Base-by-base conservation (phyloP, 495 filamentous ascomycete genomes). In the Mycothermus thermophilus region DNA sequence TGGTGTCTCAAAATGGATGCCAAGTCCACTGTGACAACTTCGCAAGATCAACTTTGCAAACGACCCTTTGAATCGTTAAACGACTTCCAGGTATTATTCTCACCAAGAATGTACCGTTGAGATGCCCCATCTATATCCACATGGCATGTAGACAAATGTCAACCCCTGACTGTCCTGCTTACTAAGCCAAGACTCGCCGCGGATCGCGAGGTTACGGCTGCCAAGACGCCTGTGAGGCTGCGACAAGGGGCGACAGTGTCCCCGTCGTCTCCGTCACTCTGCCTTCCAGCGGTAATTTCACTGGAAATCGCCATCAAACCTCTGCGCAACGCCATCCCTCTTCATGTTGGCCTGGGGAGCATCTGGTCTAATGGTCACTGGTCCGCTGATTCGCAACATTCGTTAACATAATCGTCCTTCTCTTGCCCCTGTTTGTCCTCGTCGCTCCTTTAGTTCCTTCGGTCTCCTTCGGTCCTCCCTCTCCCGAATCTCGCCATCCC, bases 211-310 rank as follows among this genome's bases (percentile, higher is more conserved):
- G n/a, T n/a, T n/a, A n/a, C n/a, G n/a, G n/a, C n/a, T n/a, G 57
- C 66, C 44, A 72, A 72, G 33, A 72, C n/a, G n/a, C n/a, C n/a
- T n/a, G n/a, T n/a, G 43, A 4, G 4, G 25, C 25, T 29, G 34
- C 25, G 14, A 28, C 34, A 35, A 23, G 34, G 34, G 34, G 34
- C 26, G 19, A 22, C 21, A 11, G 14, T 27, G 1, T 8, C 33
- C 3, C 4, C n/a, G 23, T 26, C 21, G 32, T 34, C 16, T 29
- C 25, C 19, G 28, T 29, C n/a, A n/a, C n/a, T n/a, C n/a, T n/a
- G n/a, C n/a, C n/a, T n/a, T n/a, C n/a, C n/a, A n/a, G n/a, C n/a
- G n/a, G n/a, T n/a, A n/a, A n/a, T n/a, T n/a, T n/a, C n/a, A n/a
- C n/a, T n/a, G n/a, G n/a, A 40, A 35, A 32, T 28, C 30, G 34